These are phyloP conservation scores for Camellia japonica DNA, from an alignment of 148 eudicot genomes.

Conservation along the genomic window DNA sequence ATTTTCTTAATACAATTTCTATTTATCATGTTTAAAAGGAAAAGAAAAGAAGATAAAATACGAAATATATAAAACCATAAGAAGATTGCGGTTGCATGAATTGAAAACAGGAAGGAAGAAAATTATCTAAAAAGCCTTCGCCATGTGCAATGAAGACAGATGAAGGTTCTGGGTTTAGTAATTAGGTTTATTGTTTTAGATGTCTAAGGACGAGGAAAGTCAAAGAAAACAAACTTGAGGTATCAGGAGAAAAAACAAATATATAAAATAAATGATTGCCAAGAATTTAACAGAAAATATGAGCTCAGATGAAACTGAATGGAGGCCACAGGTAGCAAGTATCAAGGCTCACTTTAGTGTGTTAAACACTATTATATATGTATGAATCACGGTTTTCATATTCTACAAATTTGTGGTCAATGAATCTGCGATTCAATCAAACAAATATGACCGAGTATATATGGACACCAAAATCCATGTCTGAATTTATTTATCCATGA, in stretches of 20 bases:
- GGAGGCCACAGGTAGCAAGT: neutral
- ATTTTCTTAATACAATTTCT: too few relatives aligned
- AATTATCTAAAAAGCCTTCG: neutral
- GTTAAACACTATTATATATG: neutral
- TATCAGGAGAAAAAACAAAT: neutral
- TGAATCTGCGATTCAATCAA: neutral
- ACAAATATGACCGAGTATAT: neutral
- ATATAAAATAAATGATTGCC: neutral
- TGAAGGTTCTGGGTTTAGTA: neutral
- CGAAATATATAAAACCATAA: neutral
- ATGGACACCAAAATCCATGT: neutral
- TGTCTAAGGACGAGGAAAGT: neutral
- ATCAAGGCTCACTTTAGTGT: neutral
- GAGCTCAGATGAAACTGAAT: neutral
- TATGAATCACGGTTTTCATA: neutral
- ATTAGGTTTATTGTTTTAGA: neutral
- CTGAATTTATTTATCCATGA: neutral
- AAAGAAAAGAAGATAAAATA: neutral
- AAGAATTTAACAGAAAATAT: neutral
- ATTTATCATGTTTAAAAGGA: too few relatives aligned
- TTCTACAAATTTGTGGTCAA: neutral
- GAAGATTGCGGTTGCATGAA: neutral
- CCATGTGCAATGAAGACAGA: conserved; percentile 1
- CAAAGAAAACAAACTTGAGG: neutral
- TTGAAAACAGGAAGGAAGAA: neutral